Base-by-base conservation (phyloP, 345 rosid genomes). In the Heritiera fomes region DNA sequence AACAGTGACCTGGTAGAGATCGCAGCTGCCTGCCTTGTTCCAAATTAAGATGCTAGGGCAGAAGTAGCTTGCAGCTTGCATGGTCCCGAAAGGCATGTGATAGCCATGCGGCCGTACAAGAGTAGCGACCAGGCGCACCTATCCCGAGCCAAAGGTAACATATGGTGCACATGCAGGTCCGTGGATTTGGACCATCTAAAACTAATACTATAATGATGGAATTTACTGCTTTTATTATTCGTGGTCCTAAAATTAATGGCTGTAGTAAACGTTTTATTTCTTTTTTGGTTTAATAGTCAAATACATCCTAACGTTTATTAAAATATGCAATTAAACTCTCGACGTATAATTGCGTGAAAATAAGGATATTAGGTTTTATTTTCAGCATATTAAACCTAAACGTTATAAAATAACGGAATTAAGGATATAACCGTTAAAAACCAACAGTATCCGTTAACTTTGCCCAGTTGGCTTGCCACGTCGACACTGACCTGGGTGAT, bases 81-180 rank as follows among this genome's bases (percentile, higher is more conserved):
- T 86, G 91, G 89, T 83, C 91, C 91, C 80, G 74, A 56, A 61
- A 4, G 15, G 73, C 86, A 81, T 78, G 85, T 85, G 87, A 86
- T 13, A 20, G 45, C 74, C 84, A 75, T 55, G 78, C 68, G 68
- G 78, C 62, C 69, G 46, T 14, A 63, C 56, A 46, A 34, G 38
- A 55, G 61, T 52, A 34, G 15, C 23, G 15, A 60, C 1, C 38
- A 30, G 66, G 38, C 28, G 70, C 79, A 50, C 78, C 84, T 68
- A 76, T 79, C 71, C 61, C 67, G 46, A 34, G 46, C 55, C 61
- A 13, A 50, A 40, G 69, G 58, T 53, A 34, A 81, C 84, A 34
- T 76, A 76, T 8, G 79, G 77, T 17, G 79, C 87, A 80, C 85
- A 83, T 81, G 85, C 79, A 12, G 8, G 58, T 58, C 67, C 41